Evolutionary conservation across 1,284 basidiomycete species (phyloP).

Genomic region (Rhodotorula sp.): DNA sequence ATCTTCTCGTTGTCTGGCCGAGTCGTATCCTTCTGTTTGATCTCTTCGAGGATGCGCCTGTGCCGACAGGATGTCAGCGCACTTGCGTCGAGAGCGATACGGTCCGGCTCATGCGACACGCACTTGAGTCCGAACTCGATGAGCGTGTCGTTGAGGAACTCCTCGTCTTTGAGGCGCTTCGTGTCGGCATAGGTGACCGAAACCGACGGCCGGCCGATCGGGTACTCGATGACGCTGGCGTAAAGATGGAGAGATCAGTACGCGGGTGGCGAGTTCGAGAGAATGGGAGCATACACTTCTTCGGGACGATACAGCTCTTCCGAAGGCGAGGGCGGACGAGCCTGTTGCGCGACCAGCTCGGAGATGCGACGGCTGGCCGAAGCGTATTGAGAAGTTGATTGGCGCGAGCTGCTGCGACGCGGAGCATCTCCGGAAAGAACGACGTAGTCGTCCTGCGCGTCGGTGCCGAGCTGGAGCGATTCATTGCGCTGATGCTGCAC

Average conservation of each 20-base stretch:
- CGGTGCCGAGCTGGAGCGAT: not conserved
- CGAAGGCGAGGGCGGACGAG: not conserved
- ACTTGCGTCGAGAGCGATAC: not conserved
- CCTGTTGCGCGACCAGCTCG: not conserved
- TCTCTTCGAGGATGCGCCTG: slow-evolving; percentile 64
- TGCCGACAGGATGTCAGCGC: not conserved
- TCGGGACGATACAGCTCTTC: slow-evolving; percentile 2
- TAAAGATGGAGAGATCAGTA: not conserved
- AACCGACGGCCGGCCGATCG: slow-evolving; percentile 30
- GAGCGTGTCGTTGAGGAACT: slow-evolving; percentile 92
- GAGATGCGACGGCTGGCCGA: no score
- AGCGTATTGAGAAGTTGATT: not conserved
- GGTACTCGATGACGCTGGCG: slow-evolving; percentile 39
- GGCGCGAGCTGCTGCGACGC: not conserved
- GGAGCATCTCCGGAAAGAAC: no score
- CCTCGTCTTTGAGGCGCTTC: slow-evolving; percentile 66
- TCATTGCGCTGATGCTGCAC: not conserved
- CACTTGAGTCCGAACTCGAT: slow-evolving; percentile 94
- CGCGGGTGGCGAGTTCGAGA: not conserved
- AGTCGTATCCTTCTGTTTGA: slow-evolving; percentile 36
- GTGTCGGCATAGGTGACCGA: slow-evolving; percentile 61
- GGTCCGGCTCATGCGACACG: slow-evolving; percentile 45
- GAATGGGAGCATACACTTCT: not conserved
- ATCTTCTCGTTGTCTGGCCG: slow-evolving; percentile 58
- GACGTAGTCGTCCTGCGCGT: not conserved